Percentiles rank a stretch among this genome's conserved stretches.
Conservation (phyloP, 23 red algal genomes). For the Gracilariopsis chorda region DNA sequence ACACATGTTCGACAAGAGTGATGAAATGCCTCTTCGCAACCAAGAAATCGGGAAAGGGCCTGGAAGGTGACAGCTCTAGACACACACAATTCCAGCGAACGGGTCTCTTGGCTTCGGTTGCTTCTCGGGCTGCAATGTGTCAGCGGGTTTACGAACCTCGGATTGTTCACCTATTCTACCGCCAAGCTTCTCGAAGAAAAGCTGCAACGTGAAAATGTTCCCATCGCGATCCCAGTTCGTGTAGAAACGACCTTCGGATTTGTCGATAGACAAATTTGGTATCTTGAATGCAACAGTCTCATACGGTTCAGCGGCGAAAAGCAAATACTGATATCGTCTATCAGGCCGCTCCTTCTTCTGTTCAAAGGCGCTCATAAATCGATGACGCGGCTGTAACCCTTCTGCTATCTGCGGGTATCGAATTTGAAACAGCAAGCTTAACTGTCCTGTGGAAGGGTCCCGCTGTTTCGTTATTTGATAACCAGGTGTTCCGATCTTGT, state of each 20-base stretch:
- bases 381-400: conserved; percentile 81
- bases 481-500: conserved; percentile 68
- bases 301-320: conserved; percentile 93
- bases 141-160: too few species aligned
- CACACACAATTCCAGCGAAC: conserved; percentile 3
- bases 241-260: conserved; percentile 51
- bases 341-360: conserved; percentile 78
- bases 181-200: conserved; percentile 63
- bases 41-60: too few species aligned
- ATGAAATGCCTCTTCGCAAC: background rate
- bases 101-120: background rate
- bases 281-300: conserved; percentile 97
- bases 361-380: conserved; percentile 96
- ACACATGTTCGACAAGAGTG: conserved; percentile 70
- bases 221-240: conserved; percentile 78
- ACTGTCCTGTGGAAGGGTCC: conserved; percentile 50
- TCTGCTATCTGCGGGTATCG: conserved; percentile 83
- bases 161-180: too few species aligned
- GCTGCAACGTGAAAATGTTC: conserved; percentile 65
- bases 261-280: conserved; percentile 82
- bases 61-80: too few species aligned
- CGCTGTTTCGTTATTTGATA: conserved; percentile 83
- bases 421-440: conserved; percentile 75
- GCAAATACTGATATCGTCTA: conserved; percentile 72
- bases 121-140: too few species aligned